Conservation (phyloP, 2,329 filamentous ascomycete genomes). For the Graphiopsis chlorocephala region DNA sequence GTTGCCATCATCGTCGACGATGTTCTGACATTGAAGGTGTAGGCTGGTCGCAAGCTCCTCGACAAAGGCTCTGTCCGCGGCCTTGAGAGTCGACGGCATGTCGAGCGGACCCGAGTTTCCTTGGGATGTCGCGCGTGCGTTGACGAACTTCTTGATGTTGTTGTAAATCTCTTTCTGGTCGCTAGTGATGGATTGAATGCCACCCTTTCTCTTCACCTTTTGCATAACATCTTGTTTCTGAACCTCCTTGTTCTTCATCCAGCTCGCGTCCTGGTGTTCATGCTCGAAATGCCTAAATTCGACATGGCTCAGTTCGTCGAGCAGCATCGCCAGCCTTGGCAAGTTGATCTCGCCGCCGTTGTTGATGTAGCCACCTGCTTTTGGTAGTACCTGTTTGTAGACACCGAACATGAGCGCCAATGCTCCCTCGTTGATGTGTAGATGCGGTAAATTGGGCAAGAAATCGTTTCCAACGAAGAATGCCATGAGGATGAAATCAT, state of each 20-base stretch:
- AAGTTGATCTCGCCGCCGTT: constrained; percentile 91
- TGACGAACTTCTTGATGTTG: constrained; percentile 77
- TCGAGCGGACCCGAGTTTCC: constrained; percentile 60
- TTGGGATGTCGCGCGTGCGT: constrained; percentile 57
- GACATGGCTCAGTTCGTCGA: constrained; percentile 82
- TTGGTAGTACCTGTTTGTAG: constrained; percentile 86
- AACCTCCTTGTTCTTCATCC: constrained; percentile 84
- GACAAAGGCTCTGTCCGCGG: constrained; percentile 87
- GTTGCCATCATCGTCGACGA: constrained; percentile 62
- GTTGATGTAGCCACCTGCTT: constrained; percentile 92
- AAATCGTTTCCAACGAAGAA: constrained; percentile 99
- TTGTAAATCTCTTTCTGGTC: constrained; percentile 79
- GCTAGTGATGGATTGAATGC: constrained; percentile 71
- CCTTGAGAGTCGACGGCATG: constrained; percentile 69
- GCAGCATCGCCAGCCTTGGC: constrained; percentile 69
- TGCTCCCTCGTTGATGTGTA: constrained; percentile 98
- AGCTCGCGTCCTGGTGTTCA: constrained; percentile 82
- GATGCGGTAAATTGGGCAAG: constrained; percentile 87
- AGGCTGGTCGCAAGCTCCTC: constrained; percentile 76
- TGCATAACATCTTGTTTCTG: constrained; percentile 66
- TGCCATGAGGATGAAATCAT: constrained; percentile 99
- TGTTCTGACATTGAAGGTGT: constrained; percentile 63
- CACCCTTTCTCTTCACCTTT: constrained; percentile 56
- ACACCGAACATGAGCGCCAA: constrained; percentile 95
- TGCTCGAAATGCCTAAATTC: constrained; percentile 91